Conservation (phyloP, 495 filamentous ascomycete genomes). For the Lasiosphaeriaceae sp. region DNA sequence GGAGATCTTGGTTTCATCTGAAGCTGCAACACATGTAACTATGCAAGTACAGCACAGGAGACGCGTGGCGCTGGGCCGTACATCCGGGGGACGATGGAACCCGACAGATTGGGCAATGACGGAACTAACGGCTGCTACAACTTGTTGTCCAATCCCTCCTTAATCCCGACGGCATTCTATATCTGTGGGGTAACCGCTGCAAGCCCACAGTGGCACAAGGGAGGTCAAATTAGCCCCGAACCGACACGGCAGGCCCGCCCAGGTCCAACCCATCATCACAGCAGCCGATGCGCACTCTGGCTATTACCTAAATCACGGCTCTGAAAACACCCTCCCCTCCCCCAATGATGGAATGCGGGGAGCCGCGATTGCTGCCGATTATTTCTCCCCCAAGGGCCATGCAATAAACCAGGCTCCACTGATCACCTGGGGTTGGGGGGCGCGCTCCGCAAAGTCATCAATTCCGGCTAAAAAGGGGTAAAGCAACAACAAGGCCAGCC, state of each 20-base stretch:
- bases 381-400: too few relatives aligned
- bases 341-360: too few relatives aligned
- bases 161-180: too few relatives aligned
- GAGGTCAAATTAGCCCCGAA: neutral
- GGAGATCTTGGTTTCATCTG: too few relatives aligned
- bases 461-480: constrained; percentile 4
- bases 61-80: neutral
- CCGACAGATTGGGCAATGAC: constrained; percentile 16
- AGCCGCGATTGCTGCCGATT: too few relatives aligned
- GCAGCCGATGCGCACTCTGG: neutral
- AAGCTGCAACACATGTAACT: too few relatives aligned
- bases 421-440: neutral
- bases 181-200: too few relatives aligned
- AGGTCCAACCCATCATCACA: neutral
- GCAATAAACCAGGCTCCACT: too few relatives aligned
- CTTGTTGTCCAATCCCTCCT: neutral
- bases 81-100: constrained; percentile 4
- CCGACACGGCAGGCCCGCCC: neutral
- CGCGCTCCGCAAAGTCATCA: neutral
- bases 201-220: neutral
- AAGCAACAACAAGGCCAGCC: neutral
- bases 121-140: neutral
- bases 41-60: too few relatives aligned
- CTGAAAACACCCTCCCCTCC: too few relatives aligned
- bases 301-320: neutral